Evolutionary conservation across 176 grass and related monocot genomes (phyloP), one percentile per base, ranked within the genome.

Genomic region (Saccharum spontaneum): DNA sequence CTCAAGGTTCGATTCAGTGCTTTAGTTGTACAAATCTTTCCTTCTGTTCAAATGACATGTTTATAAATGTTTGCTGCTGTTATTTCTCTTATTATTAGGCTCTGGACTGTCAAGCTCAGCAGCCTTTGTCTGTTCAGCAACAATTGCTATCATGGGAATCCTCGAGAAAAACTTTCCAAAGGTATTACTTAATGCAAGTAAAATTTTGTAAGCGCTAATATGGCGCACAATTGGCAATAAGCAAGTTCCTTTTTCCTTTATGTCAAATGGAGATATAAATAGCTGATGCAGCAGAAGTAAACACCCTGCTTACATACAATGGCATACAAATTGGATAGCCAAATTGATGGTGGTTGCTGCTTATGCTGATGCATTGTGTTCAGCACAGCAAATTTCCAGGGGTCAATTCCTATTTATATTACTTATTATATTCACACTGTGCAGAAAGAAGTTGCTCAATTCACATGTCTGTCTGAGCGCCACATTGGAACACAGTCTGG

Each of bases 361-460:
- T 23, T 31, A 49, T 22, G n/a, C 64, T 81, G 71, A 23, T 33
- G 8, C 28, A 69, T 50, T 57, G 7, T 24, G 34, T 30, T 65
- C 18, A 49, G 7, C 28, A 73, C 9, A 57, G 0, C 1, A 20
- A 24, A 72, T n/a, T 69, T 68, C 33, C 1, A 43, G 12, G 64
- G 22, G 24, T 70, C 11, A 14, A 14, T 87, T 67, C 4, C 2
- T 45, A 43, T 78, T 73, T 60, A 43, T 75, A 50, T 37, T 75
- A 43, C 66, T 54, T 79, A 72, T 50, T 66, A 43, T 24, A 36
- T 70, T 92, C 2, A 74, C 80, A 90, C 81, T 75, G 33, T 89
- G 67, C 86, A 98, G 97, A 98, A 98, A 98, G 97, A 98, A 89
- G 88, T 95, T 88, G 97, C 97, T 82, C 93, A 96, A 77, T 94